phyloP scores from a whole-genome alignment of 2,329 filamentous ascomycete species.

The Ilyonectria robusta region DNA sequence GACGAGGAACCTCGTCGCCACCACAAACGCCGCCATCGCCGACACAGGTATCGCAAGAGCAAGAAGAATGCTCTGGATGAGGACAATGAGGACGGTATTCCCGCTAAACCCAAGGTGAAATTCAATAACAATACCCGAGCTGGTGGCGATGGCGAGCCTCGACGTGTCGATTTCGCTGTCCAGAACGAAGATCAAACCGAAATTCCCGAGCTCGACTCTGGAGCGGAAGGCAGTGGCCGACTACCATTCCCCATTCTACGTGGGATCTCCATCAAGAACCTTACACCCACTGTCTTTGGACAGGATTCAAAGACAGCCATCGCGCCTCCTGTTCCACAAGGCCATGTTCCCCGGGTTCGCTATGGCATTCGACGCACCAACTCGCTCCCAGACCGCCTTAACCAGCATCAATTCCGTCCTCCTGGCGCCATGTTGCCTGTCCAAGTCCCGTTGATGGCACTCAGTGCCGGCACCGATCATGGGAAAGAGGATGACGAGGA shows the following conservation, averaged over 20 bases:
- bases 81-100: slow-evolving; percentile 41
- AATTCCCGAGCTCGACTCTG: slow-evolving; percentile 45
- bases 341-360: slow-evolving; percentile 69
- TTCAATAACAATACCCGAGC: slow-evolving; percentile 37
- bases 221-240: slow-evolving; percentile 40
- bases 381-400: slow-evolving; percentile 80
- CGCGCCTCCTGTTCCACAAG: slow-evolving; percentile 50
- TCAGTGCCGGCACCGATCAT: slow-evolving; percentile 50
- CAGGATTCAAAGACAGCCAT: slow-evolving; percentile 55
- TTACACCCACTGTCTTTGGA: slow-evolving; percentile 80
- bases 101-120: slow-evolving; percentile 52
- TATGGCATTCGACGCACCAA: slow-evolving; percentile 80
- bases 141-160: slow-evolving; percentile 58
- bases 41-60: slow-evolving; percentile 56
- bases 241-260: slow-evolving; percentile 70
- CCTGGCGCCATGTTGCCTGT: slow-evolving; percentile 66
- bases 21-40: slow-evolving; percentile 53
- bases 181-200: slow-evolving; percentile 38
- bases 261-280: slow-evolving; percentile 74
- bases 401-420: slow-evolving; percentile 60
- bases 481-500: slow-evolving; percentile 56
- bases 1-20: slow-evolving; percentile 58
- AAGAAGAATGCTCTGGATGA: slow-evolving; percentile 60
- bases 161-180: slow-evolving; percentile 72
- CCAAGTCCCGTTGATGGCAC: slow-evolving; percentile 57